Percentiles rank a stretch among this genome's conserved stretches.
Conservation (phyloP, 306 rosid species). For the Pterocarpus santalinus region DNA sequence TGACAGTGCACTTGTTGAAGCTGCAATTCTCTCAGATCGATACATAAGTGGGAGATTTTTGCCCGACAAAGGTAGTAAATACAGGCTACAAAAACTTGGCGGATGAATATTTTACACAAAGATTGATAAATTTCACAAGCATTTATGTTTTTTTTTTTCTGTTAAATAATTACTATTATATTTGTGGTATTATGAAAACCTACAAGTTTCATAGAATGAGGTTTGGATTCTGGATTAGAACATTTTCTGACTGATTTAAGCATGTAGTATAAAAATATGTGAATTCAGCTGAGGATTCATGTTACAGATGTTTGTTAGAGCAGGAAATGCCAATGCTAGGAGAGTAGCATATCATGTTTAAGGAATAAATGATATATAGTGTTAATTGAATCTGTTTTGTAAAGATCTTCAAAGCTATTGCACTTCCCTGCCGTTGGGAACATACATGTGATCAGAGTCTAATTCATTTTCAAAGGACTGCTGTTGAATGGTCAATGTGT, state of each 20-base stretch:
- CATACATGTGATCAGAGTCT: background rate
- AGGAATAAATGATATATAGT: background rate
- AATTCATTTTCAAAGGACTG: constrained; percentile 7
- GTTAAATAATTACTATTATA: background rate
- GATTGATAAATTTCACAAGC: constrained; percentile 27
- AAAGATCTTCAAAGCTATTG: constrained; percentile 19
- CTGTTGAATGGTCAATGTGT: constrained; percentile 7
- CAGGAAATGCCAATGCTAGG: constrained; percentile 6
- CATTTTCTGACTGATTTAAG: constrained; percentile 24
- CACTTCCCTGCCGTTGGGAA: constrained; percentile 9
- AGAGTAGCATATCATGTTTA: background rate
- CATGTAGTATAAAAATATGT: background rate
- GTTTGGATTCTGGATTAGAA: constrained; percentile 33
- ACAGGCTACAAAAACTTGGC: background rate
- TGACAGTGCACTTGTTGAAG: constrained; percentile 95
- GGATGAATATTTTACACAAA: constrained; percentile 13
- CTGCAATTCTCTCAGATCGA: constrained; percentile 97
- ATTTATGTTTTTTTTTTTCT: background rate
- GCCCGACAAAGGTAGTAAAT: constrained; percentile 90
- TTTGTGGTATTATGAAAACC: background rate
- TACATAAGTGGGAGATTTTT: constrained; percentile 97
- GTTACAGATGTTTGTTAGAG: background rate
- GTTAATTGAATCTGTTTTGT: constrained; percentile 33
- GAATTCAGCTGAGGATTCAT: constrained; percentile 1
- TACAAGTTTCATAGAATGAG: background rate